Evolutionary conservation across 768 basidiomycete genomes (phyloP), one percentile per base, ranked within the genome.

Genomic region (Mycena galopus): DNA sequence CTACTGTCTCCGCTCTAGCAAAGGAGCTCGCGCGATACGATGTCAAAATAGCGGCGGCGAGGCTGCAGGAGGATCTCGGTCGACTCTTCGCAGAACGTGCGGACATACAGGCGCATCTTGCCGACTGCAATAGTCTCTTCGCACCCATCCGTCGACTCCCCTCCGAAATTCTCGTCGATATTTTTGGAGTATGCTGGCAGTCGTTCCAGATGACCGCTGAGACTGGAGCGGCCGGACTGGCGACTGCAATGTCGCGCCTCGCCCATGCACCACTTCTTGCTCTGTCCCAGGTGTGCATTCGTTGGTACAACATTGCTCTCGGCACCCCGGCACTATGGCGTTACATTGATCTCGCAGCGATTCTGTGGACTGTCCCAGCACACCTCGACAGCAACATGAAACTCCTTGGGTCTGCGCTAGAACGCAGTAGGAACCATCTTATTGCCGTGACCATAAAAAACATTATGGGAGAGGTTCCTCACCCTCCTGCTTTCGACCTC

Each of bases 121-220:
- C 19, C 10, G 55, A 44, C 12, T 47, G 17, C 30, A 9, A 4
- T 2, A n/a, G 65, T 17, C 39, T 66, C 10, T 25, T 42, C 27
- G 55, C 55, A 2, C 65, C 53, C n/a, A 44, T 66, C 21, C 42
- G 56, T 25, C 65, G 42, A 2, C 30, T 66, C 14, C 56, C 65
- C 7, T 57, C 65, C 55, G 65, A 66, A 44, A 42, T 58, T 32
- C 27, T 66, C 6, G 42, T 33, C 10, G 65, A 66, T 3, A 58
- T 58, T 8, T 66, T 66, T 35, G 21, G 12, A n/a, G 16, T 35
- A 10, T 44, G 27, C 14, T 44, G 50, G 53, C 27, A 47, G 4
- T 47, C 37, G 14, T 39, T 37, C 23, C 11, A 2, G 6, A 1
- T 3, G 19, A 7, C 12, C 37, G 12, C 27, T 27, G 16, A 3